Percentiles rank a stretch among this genome's conserved stretches.
phyloP scores from a whole-genome alignment of 2,329 filamentous ascomycete species.

The Fusarium sp. region DNA sequence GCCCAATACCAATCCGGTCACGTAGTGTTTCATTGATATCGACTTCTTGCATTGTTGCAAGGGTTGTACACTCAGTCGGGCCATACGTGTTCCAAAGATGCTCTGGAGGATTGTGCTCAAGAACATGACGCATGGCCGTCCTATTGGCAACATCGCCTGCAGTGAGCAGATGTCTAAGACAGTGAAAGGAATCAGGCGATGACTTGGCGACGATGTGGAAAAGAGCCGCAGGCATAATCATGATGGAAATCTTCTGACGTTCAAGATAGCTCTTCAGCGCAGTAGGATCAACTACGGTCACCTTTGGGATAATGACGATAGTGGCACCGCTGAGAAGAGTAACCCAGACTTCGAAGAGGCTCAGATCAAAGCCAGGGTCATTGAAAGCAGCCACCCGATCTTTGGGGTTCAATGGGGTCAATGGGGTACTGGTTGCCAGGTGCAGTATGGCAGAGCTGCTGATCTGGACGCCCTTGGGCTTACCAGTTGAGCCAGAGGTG shows the following conservation, averaged over 20 bases:
- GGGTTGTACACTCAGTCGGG: neutral
- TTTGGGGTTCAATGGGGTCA: neutral
- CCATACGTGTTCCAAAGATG: constrained; percentile 6
- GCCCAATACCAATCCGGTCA: neutral
- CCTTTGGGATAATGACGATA: neutral
- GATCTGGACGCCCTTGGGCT: neutral
- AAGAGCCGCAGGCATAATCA: neutral
- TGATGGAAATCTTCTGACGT: neutral
- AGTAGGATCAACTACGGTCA: neutral
- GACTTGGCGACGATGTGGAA: neutral
- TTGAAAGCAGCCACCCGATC: neutral
- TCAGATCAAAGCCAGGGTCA: neutral
- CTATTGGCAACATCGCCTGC: neutral
- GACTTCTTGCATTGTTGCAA: neutral
- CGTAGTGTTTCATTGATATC: neutral
- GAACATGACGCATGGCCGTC: neutral
- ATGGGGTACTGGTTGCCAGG: neutral
- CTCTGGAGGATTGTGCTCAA: neutral
- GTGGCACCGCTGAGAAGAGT: neutral
- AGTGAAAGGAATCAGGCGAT: neutral
- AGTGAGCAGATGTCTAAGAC: neutral
- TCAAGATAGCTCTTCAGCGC: neutral
- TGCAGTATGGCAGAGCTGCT: neutral
- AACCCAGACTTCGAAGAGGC: neutral
- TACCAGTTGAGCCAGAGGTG: neutral